phyloP scores from a whole-genome alignment of 495 filamentous ascomycete species.

The Apiosordaria backusii region DNA sequence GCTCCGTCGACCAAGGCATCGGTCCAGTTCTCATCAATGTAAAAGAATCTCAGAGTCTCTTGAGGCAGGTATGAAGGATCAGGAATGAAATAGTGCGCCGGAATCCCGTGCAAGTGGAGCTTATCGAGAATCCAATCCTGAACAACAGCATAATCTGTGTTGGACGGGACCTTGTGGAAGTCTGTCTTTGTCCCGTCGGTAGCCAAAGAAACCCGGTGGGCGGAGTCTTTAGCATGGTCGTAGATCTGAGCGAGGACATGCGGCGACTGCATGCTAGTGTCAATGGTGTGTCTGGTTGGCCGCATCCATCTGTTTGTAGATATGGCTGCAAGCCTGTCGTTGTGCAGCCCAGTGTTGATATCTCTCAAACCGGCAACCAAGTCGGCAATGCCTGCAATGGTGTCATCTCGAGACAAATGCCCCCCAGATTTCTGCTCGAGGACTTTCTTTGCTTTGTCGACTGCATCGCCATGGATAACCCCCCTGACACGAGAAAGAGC shows the following conservation, averaged over 20 bases:
- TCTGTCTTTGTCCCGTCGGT: conserved; percentile 26
- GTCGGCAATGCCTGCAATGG: neutral
- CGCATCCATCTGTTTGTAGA: neutral
- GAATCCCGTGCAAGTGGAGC: conserved; percentile 36
- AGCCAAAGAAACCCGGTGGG: neutral
- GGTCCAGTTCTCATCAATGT: conserved; percentile 45
- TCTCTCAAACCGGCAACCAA: neutral
- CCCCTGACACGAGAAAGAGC: conserved; percentile 29
- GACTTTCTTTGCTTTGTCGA: neutral
- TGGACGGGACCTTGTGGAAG: conserved; percentile 28
- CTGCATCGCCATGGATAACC: conserved; percentile 8
- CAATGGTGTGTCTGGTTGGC: no score
- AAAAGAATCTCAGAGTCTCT: conserved; percentile 48
- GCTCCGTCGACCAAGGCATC: conserved; percentile 48
- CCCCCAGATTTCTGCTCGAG: neutral
- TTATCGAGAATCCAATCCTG: conserved; percentile 37
- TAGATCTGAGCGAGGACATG: no score
- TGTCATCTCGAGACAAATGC: neutral
- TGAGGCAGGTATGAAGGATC: conserved; percentile 38
- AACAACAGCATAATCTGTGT: conserved; percentile 36
- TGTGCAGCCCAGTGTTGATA: neutral
- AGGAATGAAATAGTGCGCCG: conserved; percentile 40
- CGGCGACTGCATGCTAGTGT: no score
- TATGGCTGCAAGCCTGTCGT: no score
- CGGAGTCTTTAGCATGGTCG: no score